Evolutionary conservation across 2,329 filamentous ascomycete genomes (phyloP).

Genomic region (Curvularia sp.): DNA sequence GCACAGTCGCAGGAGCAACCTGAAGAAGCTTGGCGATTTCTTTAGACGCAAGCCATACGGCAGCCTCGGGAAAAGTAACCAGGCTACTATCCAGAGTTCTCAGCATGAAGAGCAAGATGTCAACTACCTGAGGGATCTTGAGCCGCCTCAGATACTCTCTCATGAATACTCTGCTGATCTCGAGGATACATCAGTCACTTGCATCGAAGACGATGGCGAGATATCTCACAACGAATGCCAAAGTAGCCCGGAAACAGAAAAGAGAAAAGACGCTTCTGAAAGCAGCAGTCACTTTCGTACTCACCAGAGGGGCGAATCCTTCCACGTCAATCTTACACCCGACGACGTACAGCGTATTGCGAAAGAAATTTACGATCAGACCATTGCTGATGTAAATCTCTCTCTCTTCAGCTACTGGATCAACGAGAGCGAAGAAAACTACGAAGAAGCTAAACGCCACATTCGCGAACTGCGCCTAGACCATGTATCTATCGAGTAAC

Average conservation of each 20-base stretch:
- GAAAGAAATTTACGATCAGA: constrained; percentile 31
- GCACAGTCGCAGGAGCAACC: not conserved
- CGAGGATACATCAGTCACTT: not conserved
- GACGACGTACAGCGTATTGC: constrained; percentile 22
- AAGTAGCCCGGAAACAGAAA: not conserved
- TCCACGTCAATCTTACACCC: constrained; percentile 19
- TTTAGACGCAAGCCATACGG: constrained; percentile 4
- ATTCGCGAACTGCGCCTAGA: constrained; percentile 40
- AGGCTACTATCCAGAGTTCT: constrained; percentile 1
- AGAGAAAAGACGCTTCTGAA: not conserved
- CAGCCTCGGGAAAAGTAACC: not conserved
- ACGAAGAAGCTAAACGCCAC: constrained; percentile 29
- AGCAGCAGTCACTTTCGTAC: constrained; percentile 3
- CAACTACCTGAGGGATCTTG: not conserved
- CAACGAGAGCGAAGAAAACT: constrained; percentile 28
- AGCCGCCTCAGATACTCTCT: not conserved
- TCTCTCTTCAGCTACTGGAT: constrained; percentile 39
- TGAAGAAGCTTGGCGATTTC: constrained; percentile 8
- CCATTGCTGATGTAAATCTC: constrained; percentile 36
- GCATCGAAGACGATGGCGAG: not conserved
- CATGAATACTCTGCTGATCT: not conserved
- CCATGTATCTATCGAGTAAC: constrained; percentile 23
- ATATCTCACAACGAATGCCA: not conserved
- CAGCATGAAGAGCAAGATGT: not conserved
- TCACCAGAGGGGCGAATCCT: constrained; percentile 5